Evolutionary conservation across 139 green algal species (phyloP), one percentile per base, ranked within the genome.

Genomic region (Zygnema cylindricum): DNA sequence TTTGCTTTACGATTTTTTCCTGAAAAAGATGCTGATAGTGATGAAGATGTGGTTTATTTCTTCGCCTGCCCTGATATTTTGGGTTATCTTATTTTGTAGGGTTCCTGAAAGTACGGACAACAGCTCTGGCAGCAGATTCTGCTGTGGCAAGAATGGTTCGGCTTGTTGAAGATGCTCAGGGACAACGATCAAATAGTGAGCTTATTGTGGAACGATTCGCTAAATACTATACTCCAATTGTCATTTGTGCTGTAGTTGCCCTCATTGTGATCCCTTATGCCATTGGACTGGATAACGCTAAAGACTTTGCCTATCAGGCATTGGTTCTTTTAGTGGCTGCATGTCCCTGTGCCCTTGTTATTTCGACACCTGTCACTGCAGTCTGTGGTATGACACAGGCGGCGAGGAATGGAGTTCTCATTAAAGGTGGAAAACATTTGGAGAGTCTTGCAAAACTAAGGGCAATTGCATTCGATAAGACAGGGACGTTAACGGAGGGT

Each of bases 261-360:
- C 25, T 96, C 41, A 92, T 91, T 11, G 86, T 95, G 35, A 77
- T 95, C 23, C 92, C 93, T 1, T 93, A 89, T 42, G 82, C 87
- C 1, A 43, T 89, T 30, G 36, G 42, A 41, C 76, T 23, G 7
- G 23, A 35, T 3, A 69, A 87, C 32, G 30, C 36, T 55, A 81
- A 86, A 23, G 1, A 95, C 82, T 98, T 90, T 86, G 54, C 94
- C 7, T 95, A 96, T 85, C 87, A 95, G 41, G 93, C 95, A 22
- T 89, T 97, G 69, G 92, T 96, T 38, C 87, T 98, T 36, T 91
- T 98, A 22, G 95, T 98, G 21, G 94, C 93, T 1, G 95, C 95
- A 32, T 97, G 95, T 90, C 95, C 95, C 39, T 98, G 95, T 84
- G 95, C 95, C 25, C 91, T 98, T 38, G 95, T 98, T 41, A 93